phyloP scores from a whole-genome alignment of 2,329 filamentous ascomycete genomes.

The Claviceps pazoutovae region DNA sequence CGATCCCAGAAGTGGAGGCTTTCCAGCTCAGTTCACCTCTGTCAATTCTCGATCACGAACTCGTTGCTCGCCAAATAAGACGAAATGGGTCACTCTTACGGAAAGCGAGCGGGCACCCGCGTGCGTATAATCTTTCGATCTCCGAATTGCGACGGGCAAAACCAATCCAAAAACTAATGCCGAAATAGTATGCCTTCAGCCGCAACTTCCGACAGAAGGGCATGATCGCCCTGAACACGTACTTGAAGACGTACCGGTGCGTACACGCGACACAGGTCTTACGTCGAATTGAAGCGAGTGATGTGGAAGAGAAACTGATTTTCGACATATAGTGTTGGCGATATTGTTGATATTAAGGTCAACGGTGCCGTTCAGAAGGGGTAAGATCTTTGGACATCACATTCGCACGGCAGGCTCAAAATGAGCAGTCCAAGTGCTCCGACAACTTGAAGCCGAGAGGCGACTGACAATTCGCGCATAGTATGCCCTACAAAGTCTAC shows the following conservation, averaged over 20 bases:
- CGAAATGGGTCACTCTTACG: slow-evolving; percentile 76
- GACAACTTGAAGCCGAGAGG: background rate
- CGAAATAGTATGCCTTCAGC: slow-evolving; percentile 70
- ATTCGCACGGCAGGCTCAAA: background rate
- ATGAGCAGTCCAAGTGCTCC: background rate
- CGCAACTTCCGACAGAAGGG: slow-evolving; percentile 91
- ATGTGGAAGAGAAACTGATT: slow-evolving; percentile 26
- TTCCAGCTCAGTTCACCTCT: slow-evolving; percentile 19
- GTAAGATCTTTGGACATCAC: slow-evolving; percentile 38
- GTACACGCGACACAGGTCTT: slow-evolving; percentile 8
- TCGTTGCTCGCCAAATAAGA: slow-evolving; percentile 29
- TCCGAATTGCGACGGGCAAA: slow-evolving; percentile 16
- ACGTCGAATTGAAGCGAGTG: background rate
- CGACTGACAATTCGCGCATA: slow-evolving; percentile 30
- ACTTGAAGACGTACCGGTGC: slow-evolving; percentile 83
- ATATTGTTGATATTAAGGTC: slow-evolving; percentile 97
- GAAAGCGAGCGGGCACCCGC: slow-evolving; percentile 77
- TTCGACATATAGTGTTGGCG: slow-evolving; percentile 57
- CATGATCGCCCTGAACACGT: slow-evolving; percentile 84
- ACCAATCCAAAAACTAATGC: slow-evolving; percentile 7
- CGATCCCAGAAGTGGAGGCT: slow-evolving; percentile 17
- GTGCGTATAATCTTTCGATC: slow-evolving; percentile 35
- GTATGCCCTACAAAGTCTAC: slow-evolving; percentile 99
- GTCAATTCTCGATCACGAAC: slow-evolving; percentile 30
- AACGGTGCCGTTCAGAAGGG: slow-evolving; percentile 98